Evolutionary conservation across 352 stramenopile species (phyloP).

Genomic region (Globisporangium heterothallicum): DNA sequence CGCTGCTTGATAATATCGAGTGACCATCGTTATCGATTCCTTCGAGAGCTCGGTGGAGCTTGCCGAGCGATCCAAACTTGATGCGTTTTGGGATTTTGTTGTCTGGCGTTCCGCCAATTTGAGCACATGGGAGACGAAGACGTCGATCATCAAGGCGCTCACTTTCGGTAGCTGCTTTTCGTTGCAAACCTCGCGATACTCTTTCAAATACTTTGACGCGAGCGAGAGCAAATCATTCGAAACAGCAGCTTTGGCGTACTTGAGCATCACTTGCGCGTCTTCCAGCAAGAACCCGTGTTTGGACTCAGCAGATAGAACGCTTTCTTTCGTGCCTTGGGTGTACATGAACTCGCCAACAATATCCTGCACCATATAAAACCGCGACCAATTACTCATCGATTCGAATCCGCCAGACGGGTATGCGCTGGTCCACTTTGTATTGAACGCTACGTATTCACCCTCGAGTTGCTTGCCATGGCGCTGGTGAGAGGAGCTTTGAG

Average conservation of each 20-base stretch:
- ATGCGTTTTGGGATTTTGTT: slow-evolving; percentile 22
- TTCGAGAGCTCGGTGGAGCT: slow-evolving; percentile 1
- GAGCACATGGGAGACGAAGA: slow-evolving; percentile 77
- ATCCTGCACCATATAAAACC: slow-evolving; percentile 58
- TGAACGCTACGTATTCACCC: slow-evolving; percentile 20
- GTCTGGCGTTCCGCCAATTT: slow-evolving; percentile 64
- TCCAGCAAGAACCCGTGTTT: slow-evolving; percentile 25
- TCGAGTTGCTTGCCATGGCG: slow-evolving; percentile 7
- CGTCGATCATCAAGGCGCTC: slow-evolving; percentile 70
- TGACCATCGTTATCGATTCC: slow-evolving; percentile 39
- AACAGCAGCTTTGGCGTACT: slow-evolving; percentile 61
- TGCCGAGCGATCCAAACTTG: slow-evolving; percentile 1
- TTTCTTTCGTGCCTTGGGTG: slow-evolving; percentile 20
- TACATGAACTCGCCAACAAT: slow-evolving; percentile 28
- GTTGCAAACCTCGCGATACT: slow-evolving; percentile 73
- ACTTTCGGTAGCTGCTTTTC: slow-evolving; percentile 59
- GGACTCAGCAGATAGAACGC: slow-evolving; percentile 24
- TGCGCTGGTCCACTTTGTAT: slow-evolving; percentile 30
- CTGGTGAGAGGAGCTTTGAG: slow-evolving; percentile 8
- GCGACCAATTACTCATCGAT: slow-evolving; percentile 51
- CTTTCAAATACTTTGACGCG: slow-evolving; percentile 70
- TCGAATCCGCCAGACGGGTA: slow-evolving; percentile 44
- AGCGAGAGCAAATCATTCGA: slow-evolving; percentile 65
- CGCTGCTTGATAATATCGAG: slow-evolving; percentile 65
- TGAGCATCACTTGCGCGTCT: slow-evolving; percentile 46